phyloP scores from a whole-genome alignment of 83 land plant genomes.

The Diphasiastrum complanatum region DNA sequence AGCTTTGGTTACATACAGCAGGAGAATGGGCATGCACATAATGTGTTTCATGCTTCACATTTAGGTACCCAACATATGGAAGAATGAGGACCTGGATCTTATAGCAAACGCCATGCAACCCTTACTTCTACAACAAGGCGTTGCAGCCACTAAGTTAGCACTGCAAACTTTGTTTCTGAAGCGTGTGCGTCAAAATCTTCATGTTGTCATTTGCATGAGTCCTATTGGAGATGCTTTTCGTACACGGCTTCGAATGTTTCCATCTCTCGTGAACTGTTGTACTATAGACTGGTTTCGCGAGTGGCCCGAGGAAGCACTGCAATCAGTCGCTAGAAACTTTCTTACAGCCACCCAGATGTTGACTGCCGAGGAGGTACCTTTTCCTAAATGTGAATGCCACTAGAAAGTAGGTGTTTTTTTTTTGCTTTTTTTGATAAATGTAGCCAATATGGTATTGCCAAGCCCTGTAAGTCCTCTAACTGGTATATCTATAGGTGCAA shows the following conservation, averaged over 20 bases:
- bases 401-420: not conserved
- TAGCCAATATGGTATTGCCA: no score
- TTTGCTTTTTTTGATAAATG: not conserved
- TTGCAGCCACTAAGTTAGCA: conserved; percentile 31
- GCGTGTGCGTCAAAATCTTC: conserved; percentile 36
- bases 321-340: conserved; percentile 31
- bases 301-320: conserved; percentile 43
- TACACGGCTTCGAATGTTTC: conserved; percentile 40
- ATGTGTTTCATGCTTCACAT: conserved; percentile 6
- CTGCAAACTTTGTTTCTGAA: conserved; percentile 28
- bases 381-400: not conserved
- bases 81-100: conserved; percentile 36
- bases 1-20: no score
- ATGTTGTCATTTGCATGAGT: conserved; percentile 36
- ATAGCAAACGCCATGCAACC: conserved; percentile 40
- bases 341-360: conserved; percentile 23
- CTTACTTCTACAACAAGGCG: conserved; percentile 24
- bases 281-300: conserved; percentile 43
- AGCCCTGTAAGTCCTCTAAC: not conserved
- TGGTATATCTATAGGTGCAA: conserved; percentile 11
- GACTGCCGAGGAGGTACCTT: conserved; percentile 22
- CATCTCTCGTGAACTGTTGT: conserved; percentile 43
- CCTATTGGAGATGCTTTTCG: conserved; percentile 46
- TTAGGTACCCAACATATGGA: conserved; percentile 40
- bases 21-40: no score